phyloP scores from a whole-genome alignment of 805 yeast species.

The Candida krabiensis region DNA sequence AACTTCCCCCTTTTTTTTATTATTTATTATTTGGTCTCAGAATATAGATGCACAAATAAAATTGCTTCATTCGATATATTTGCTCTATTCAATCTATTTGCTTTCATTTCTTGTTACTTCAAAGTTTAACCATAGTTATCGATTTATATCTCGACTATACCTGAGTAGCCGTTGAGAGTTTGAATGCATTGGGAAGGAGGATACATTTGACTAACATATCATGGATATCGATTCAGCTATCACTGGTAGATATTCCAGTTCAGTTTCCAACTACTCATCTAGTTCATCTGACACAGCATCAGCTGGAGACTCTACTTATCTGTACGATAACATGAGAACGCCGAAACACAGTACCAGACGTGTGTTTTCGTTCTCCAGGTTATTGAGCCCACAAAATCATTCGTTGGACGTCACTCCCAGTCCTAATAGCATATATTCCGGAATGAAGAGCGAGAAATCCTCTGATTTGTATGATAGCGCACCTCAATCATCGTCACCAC shows the following conservation, averaged over 20 bases:
- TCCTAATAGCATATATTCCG: neutral
- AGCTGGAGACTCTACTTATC: neutral
- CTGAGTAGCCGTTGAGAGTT: too few relatives aligned
- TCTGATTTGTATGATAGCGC: too few relatives aligned
- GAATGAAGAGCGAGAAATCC: neutral
- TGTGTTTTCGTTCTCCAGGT: conserved; percentile 11
- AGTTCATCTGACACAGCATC: conserved; percentile 4
- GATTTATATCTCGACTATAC: too few relatives aligned
- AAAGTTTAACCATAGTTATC: too few relatives aligned
- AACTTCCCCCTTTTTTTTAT: too few relatives aligned
- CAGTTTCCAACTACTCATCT: conserved; percentile 3
- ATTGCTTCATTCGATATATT: too few relatives aligned
- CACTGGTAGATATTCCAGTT: neutral
- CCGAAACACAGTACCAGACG: conserved; percentile 3
- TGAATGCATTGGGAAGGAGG: too few relatives aligned
- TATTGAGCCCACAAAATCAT: conserved; percentile 3
- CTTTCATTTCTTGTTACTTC: too few relatives aligned
- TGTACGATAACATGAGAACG: conserved; percentile 1
- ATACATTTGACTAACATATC: neutral
- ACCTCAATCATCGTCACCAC: too few relatives aligned
- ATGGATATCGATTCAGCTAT: conserved; percentile 2
- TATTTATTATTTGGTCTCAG: too few relatives aligned
- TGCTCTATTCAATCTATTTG: too few relatives aligned
- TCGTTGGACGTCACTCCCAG: neutral
- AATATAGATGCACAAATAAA: too few relatives aligned